phyloP scores from a whole-genome alignment of 768 basidiomycete species.

The Mycena indigotica region DNA sequence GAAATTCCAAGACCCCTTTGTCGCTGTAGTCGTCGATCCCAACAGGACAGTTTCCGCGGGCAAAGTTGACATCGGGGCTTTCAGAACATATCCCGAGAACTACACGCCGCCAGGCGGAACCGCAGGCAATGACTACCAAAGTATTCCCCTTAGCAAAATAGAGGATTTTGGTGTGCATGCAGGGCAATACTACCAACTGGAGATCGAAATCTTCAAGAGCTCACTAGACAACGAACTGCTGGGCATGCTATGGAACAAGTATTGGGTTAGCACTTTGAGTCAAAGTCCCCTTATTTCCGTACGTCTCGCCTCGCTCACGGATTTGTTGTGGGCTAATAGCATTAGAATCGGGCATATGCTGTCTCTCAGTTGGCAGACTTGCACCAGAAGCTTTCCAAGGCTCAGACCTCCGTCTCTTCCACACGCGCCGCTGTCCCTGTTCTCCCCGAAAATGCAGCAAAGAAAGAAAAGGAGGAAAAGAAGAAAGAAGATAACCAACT shows the following conservation, averaged over 20 bases:
- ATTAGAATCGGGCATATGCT: constrained; percentile 90
- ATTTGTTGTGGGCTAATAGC: neutral
- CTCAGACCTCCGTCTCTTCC: constrained; percentile 55
- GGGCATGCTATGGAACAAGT: constrained; percentile 96
- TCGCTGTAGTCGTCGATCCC: constrained; percentile 97
- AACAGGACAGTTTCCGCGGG: constrained; percentile 98
- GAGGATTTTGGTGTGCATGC: constrained; percentile 99
- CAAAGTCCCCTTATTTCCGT: constrained; percentile 93
- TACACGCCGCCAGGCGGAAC: constrained; percentile 76
- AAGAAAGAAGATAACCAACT: constrained; percentile 90
- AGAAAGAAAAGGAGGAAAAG: constrained; percentile 66
- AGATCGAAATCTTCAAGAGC: constrained; percentile 94
- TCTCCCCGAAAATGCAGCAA: constrained; percentile 52
- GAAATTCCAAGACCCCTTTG: constrained; percentile 92
- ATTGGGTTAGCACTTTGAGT: constrained; percentile 97
- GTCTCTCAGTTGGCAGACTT: constrained; percentile 90
- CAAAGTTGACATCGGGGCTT: constrained; percentile 98
- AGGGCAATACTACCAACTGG: constrained; percentile 91
- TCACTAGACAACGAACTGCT: constrained; percentile 85
- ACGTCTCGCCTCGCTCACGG: constrained; percentile 27
- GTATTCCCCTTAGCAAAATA: constrained; percentile 94
- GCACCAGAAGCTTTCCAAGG: constrained; percentile 84
- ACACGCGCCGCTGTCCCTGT: constrained; percentile 62
- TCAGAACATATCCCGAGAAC: constrained; percentile 95
- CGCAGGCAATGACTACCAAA: constrained; percentile 85